These are phyloP conservation scores for Osmanthus fragrans DNA, from an alignment of 257 asterid genomes.

Conservation along the genomic window DNA sequence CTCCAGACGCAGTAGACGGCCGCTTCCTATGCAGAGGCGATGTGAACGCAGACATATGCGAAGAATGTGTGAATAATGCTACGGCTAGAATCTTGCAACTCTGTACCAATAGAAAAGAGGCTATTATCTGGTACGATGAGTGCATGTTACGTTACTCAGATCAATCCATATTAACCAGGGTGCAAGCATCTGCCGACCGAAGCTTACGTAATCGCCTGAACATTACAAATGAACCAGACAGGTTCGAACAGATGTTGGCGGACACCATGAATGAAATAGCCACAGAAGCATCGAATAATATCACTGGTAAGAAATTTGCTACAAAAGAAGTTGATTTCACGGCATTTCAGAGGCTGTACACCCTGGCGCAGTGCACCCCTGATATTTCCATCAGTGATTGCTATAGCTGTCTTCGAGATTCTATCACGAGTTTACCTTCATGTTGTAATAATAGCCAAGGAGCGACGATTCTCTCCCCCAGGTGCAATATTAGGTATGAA, in stretches of 20 bases:
- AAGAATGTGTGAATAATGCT: no score
- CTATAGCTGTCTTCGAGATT: background rate
- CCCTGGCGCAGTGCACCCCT: slow-evolving; percentile 31
- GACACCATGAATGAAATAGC: background rate
- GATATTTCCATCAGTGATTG: slow-evolving; percentile 16
- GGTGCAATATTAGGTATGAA: slow-evolving; percentile 24
- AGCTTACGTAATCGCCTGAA: no score
- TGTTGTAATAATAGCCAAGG: slow-evolving; percentile 1
- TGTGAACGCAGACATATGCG: no score
- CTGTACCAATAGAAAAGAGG: no score
- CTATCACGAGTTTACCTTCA: background rate
- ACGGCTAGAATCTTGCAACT: no score
- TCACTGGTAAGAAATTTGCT: slow-evolving; percentile 4
- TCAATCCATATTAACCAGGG: no score
- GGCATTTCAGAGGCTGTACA: background rate
- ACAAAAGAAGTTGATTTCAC: background rate
- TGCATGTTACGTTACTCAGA: no score
- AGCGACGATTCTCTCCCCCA: slow-evolving; percentile 9
- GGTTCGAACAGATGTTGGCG: background rate
- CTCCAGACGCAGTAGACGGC: no score
- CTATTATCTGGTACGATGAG: no score
- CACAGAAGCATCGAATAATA: background rate
- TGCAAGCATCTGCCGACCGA: no score
- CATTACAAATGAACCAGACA: background rate
- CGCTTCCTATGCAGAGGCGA: no score